Evolutionary conservation across 1,284 basidiomycete genomes (phyloP).

Genomic region (Sporisorium graminicola): DNA sequence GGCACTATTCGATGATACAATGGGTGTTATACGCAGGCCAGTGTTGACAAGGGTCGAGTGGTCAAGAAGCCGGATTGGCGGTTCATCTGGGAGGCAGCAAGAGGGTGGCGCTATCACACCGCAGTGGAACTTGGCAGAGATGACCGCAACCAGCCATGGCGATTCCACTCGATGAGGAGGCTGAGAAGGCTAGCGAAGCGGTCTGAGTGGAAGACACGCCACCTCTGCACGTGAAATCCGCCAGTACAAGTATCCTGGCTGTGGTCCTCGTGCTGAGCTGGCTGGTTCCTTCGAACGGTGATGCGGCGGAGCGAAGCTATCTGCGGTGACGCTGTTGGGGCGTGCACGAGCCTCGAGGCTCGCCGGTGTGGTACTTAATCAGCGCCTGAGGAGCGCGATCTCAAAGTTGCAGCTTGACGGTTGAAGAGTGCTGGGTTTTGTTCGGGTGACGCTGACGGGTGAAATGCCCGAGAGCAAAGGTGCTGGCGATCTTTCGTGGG

Average conservation of each 20-base stretch:
- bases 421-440: background rate
- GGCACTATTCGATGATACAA: constrained; percentile 4
- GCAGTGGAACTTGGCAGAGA: background rate
- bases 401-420: background rate
- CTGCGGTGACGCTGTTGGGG: background rate
- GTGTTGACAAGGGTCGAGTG: no score
- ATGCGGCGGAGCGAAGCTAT: background rate
- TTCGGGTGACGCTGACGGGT: background rate
- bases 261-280: background rate
- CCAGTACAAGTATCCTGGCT: background rate
- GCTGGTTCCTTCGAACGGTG: background rate
- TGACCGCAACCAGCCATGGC: background rate
- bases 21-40: background rate
- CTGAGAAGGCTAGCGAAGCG: background rate
- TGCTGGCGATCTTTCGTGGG: background rate
- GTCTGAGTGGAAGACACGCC: background rate
- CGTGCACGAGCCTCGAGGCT: background rate
- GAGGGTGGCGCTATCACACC: background rate
- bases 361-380: background rate
- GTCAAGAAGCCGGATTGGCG: background rate
- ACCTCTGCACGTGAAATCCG: background rate
- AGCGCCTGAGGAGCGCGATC: background rate
- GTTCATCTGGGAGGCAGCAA: background rate
- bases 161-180: background rate
- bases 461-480: background rate